A percentile compares a stretch with the other conserved stretches of the same genome.
These are phyloP conservation scores for Leucoagaricus sp. DNA, from an alignment of 1,284 basidiomycete species.

Conservation along the genomic window DNA sequence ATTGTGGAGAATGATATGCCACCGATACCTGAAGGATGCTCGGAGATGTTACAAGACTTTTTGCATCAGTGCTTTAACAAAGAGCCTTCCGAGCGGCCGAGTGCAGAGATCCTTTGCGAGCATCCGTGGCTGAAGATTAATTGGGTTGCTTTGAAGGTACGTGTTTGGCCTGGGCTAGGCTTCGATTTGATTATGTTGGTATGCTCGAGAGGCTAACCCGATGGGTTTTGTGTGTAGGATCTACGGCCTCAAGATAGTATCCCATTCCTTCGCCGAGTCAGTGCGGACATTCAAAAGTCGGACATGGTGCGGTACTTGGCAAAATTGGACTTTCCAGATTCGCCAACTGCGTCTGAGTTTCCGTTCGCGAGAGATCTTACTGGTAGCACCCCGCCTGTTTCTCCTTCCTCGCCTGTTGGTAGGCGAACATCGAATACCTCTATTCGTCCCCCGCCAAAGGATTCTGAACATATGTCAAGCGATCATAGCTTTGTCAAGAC, in stretches of 20 bases:
- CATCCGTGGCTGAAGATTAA: constrained; percentile 88
- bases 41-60: constrained; percentile 76
- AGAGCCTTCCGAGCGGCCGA: constrained; percentile 78
- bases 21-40: constrained; percentile 80
- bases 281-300: constrained; percentile 77
- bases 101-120: constrained; percentile 82
- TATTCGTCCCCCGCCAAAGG: constrained; percentile 34
- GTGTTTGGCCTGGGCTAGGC: constrained; percentile 19
- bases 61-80: constrained; percentile 87
- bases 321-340: constrained; percentile 54
- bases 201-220: constrained; percentile 10
- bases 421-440: constrained; percentile 44
- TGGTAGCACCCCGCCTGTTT: constrained; percentile 28
- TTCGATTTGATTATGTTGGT: constrained; percentile 3
- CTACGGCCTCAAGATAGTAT: constrained; percentile 91
- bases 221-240: constrained; percentile 47
- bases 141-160: constrained; percentile 76
- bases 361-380: background rate
- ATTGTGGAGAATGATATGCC: constrained; percentile 93
- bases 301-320: constrained; percentile 60
- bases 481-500: constrained; percentile 90
- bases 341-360: constrained; percentile 16
- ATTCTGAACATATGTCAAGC: constrained; percentile 58
- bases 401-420: constrained; percentile 34
- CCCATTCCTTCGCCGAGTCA: constrained; percentile 90